Conservation (phyloP, 2,329 filamentous ascomycete species). For the Colletotrichum sp. region DNA sequence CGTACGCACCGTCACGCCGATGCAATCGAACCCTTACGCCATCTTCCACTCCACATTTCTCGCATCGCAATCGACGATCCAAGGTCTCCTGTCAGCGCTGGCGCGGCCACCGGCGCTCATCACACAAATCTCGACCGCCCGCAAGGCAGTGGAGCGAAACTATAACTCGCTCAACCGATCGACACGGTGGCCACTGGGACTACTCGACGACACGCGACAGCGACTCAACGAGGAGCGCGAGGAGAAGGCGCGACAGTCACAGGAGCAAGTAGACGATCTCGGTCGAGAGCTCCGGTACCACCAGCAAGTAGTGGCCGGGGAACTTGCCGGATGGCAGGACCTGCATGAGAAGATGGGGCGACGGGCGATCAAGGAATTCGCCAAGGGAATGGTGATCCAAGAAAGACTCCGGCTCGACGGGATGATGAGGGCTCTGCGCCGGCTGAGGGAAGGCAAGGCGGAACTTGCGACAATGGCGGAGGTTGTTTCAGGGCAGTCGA, state of each 20-base stretch:
- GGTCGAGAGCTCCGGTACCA: slow-evolving; percentile 87
- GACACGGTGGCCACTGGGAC: slow-evolving; percentile 78
- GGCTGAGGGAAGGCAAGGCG: slow-evolving; percentile 44
- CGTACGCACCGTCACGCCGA: slow-evolving; percentile 67
- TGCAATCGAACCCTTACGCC: slow-evolving; percentile 75
- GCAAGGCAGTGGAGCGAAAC: slow-evolving; percentile 77
- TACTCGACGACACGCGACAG: slow-evolving; percentile 88
- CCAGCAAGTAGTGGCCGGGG: slow-evolving; percentile 89
- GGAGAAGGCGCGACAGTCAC: slow-evolving; percentile 74
- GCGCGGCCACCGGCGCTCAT: slow-evolving; percentile 82
- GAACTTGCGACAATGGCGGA: slow-evolving; percentile 9
- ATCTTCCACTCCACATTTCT: slow-evolving; percentile 78
- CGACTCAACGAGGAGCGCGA: slow-evolving; percentile 84
- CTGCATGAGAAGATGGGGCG: slow-evolving; percentile 80
- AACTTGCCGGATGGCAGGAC: slow-evolving; percentile 94
- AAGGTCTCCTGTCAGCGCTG: slow-evolving; percentile 80
- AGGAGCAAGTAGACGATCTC: slow-evolving; percentile 74
- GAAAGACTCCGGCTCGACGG: slow-evolving; percentile 82
- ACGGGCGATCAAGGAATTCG: slow-evolving; percentile 77
- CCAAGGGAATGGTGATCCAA: slow-evolving; percentile 76
- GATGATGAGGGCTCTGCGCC: slow-evolving; percentile 79
- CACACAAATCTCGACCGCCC: slow-evolving; percentile 73
- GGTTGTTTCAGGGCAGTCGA: slow-evolving; percentile 13
- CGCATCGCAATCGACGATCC: slow-evolving; percentile 83
- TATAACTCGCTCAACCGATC: slow-evolving; percentile 76